These are phyloP conservation scores for Echinosophora koreensis DNA, from an alignment of 306 rosid species.

Conservation along the genomic window DNA sequence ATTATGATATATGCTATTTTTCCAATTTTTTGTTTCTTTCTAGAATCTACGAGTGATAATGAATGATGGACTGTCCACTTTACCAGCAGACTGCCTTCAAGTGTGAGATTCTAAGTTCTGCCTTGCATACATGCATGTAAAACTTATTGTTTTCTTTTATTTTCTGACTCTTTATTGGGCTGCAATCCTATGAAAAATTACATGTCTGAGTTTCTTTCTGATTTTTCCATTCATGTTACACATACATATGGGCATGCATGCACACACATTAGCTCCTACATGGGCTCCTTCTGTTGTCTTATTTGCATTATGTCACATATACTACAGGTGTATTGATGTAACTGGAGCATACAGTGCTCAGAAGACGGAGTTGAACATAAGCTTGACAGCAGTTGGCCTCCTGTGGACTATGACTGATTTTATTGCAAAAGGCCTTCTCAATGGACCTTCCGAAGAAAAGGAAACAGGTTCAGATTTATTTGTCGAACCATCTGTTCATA, in stretches of 20 bases:
- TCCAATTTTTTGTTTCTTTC: conserved; percentile 34
- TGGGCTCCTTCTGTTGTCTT: conserved; percentile 24
- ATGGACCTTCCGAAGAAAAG: conserved; percentile 60
- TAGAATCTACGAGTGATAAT: conserved; percentile 86
- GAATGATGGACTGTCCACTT: conserved; percentile 91
- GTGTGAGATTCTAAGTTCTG: conserved; percentile 69
- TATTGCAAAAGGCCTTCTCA: conserved; percentile 82
- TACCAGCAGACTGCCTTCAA: conserved; percentile 87
- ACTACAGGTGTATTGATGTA: conserved; percentile 89
- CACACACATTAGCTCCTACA: not conserved
- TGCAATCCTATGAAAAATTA: not conserved
- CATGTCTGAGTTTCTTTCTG: not conserved
- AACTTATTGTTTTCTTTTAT: conserved; percentile 12
- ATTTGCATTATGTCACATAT: conserved; percentile 45
- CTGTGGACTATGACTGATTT: conserved; percentile 96
- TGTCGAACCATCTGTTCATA: conserved; percentile 38
- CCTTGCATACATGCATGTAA: not conserved
- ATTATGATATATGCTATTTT: conserved; percentile 36
- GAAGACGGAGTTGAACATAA: conserved; percentile 94
- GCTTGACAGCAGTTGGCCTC: conserved; percentile 93
- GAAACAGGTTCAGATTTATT: conserved; percentile 63
- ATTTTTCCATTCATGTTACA: conserved; percentile 18
- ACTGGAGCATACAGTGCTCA: conserved; percentile 98
- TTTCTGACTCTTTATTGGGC: conserved; percentile 15
- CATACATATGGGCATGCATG: conserved; percentile 3